A percentile compares a stretch with the other conserved stretches of the same genome.
Evolutionary conservation across 2,329 filamentous ascomycete species (phyloP).

Genomic region (Pestalotiopsis sp.): DNA sequence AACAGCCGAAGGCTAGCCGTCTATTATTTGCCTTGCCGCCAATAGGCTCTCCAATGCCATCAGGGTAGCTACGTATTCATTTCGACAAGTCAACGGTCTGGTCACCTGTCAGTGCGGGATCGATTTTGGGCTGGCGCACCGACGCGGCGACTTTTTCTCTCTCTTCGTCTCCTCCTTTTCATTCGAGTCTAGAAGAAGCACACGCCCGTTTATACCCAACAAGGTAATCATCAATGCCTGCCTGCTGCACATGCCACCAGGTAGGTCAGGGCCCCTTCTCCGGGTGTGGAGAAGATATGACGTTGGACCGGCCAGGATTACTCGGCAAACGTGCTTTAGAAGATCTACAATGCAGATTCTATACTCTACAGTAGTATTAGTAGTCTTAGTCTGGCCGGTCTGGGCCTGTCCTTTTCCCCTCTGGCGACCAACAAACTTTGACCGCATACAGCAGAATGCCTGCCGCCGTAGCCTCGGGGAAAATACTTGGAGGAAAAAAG

Average conservation of each 20-base stretch:
- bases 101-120: not conserved
- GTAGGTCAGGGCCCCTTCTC: not conserved
- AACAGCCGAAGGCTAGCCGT: too few relatives aligned
- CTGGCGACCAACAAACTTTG: not conserved
- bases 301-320: not conserved
- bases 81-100: not conserved
- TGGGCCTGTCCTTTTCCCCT: not conserved
- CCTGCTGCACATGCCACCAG: not conserved
- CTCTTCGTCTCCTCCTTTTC: not conserved
- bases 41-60: too few relatives aligned
- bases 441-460: not conserved
- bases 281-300: not conserved
- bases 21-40: too few relatives aligned
- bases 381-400: not conserved
- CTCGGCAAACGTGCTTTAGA: not conserved
- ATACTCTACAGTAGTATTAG: not conserved
- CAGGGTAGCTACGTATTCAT: not conserved
- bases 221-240: not conserved
- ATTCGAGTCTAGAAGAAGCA: not conserved
- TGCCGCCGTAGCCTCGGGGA: too few relatives aligned
- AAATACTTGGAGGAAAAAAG: too few relatives aligned
- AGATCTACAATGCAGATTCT: not conserved
- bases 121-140: not conserved
- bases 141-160: not conserved
- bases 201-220: not conserved